Percentiles rank a stretch among this genome's conserved stretches.
Conservation (phyloP, 2,329 filamentous ascomycete genomes). For the Nothophaeocryptopus gaeumannii region DNA sequence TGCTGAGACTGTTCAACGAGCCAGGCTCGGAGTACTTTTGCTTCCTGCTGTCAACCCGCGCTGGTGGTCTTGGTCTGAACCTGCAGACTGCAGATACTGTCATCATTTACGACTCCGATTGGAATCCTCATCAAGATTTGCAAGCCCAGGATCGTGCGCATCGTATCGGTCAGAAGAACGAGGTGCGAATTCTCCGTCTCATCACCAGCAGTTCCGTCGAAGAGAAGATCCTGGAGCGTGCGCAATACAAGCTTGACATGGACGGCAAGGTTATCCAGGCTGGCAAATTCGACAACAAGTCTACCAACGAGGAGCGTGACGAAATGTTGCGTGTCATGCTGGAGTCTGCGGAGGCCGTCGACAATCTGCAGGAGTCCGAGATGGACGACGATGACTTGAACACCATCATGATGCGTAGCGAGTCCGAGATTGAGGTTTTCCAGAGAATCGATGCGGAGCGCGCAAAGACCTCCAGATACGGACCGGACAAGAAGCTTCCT, state of each 20-base stretch:
- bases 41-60: slow-evolving; percentile 96
- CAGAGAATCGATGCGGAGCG: slow-evolving; percentile 80
- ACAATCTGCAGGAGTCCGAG: slow-evolving; percentile 81
- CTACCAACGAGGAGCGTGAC: slow-evolving; percentile 95
- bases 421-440: slow-evolving; percentile 75
- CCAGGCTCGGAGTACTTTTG: slow-evolving; percentile 92
- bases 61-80: slow-evolving; percentile 95
- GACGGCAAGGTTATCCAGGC: slow-evolving; percentile 99
- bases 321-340: slow-evolving; percentile 92
- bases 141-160: slow-evolving; percentile 99
- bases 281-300: slow-evolving; percentile 99
- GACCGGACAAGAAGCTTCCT: slow-evolving; percentile 65
- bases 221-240: slow-evolving; percentile 96
- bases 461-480: slow-evolving; percentile 64
- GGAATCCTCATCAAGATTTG: slow-evolving; percentile 99
- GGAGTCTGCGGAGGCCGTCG: slow-evolving; percentile 69
- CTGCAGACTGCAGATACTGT: slow-evolving; percentile 97
- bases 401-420: slow-evolving; percentile 83
- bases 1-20: slow-evolving; percentile 84
- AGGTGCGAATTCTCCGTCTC: slow-evolving; percentile 90
- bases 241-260: slow-evolving; percentile 97
- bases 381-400: slow-evolving; percentile 99
- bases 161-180: slow-evolving; percentile 99
- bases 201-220: slow-evolving; percentile 97
- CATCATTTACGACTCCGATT: slow-evolving; percentile 99